A percentile compares a stretch with the other conserved stretches of the same genome.
These are phyloP conservation scores for Dendrostoma leiphaemia DNA, from an alignment of 2,329 filamentous ascomycete genomes.

Conservation along the genomic window DNA sequence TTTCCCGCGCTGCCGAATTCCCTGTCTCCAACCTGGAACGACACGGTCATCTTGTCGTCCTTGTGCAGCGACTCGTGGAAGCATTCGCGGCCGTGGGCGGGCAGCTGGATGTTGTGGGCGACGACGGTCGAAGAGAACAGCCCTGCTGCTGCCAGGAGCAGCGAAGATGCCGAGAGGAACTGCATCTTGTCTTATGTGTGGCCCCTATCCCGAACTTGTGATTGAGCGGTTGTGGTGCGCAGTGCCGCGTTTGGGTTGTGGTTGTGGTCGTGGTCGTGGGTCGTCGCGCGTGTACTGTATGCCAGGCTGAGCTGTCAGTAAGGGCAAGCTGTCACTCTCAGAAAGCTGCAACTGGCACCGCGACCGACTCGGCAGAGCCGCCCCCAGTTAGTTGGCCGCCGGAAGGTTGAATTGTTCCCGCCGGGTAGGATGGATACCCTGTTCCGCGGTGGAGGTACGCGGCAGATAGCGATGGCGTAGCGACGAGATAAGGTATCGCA, in stretches of 20 bases:
- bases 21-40: conserved; percentile 94
- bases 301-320: too few relatives aligned
- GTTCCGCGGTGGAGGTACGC: conserved; percentile 10
- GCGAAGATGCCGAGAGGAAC: conserved; percentile 38
- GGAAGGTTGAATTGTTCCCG: conserved; percentile 6
- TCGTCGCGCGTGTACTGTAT: too few relatives aligned
- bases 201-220: not conserved
- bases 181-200: conserved; percentile 35
- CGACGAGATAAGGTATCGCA: conserved; percentile 1
- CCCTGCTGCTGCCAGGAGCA: conserved; percentile 46
- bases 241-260: conserved; percentile 4
- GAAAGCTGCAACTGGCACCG: conserved; percentile 9
- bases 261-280: conserved; percentile 12
- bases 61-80: conserved; percentile 92
- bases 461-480: not conserved
- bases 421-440: conserved; percentile 3
- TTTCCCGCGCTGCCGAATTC: conserved; percentile 95
- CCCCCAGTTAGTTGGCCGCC: conserved; percentile 2
- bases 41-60: conserved; percentile 98
- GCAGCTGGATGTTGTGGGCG: conserved; percentile 95
- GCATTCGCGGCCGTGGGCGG: conserved; percentile 91
- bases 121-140: conserved; percentile 60
- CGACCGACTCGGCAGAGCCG: conserved; percentile 14
- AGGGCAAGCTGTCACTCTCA: too few relatives aligned
- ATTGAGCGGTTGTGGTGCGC: not conserved